Base-by-base conservation (phyloP, 805 yeast genomes). In the Hanseniaspora nectarophila region DNA sequence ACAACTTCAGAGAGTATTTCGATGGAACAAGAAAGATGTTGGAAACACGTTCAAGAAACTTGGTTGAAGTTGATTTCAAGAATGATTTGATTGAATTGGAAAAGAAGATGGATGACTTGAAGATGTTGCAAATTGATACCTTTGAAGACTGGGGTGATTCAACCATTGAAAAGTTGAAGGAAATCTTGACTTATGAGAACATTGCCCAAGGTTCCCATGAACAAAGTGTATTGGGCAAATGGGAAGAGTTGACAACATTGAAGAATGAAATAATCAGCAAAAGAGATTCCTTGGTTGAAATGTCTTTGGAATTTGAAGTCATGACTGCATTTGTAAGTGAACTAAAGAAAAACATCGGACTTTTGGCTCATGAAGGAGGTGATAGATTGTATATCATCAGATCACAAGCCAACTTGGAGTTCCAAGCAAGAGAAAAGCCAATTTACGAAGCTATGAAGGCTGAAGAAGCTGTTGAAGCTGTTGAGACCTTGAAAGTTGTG, bases 81-180 rank as follows among this genome's bases (percentile, higher is more conserved):
- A 52, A 60, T 6, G 57, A 64, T 12, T 63, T 70, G 39, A 57
- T 63, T 21, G 59, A 58, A 4, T 65, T 70, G 23, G 68, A 73
- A 39, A 58, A 64, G 3, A 65, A 63, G 6, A 66, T 70, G 10
- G 67, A 70, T 28, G 59, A 61, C 1, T 64, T 70, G 32, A 72
- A 76, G 59, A 61, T 67, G 20, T 62, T 68, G 20, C 73, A 81
- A 34, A 71, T 82, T 50, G 89, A 84, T 56, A 73, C 81, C 0
- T 74, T 80, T 61, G 89, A 83, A 63, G 83, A 83, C 55, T 84
- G 83, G 70, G 80, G 82, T 5, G 88, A 82, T 51, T 74, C 78
- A 6, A 72, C 84, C 28, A 72, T 82, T 51, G 73, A 68, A 57
- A 86, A 82, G 57, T 82, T 81, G 67, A 75, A 83, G 7, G 74